Percentiles rank a stretch among this genome's conserved stretches.
Evolutionary conservation across 1,284 basidiomycete genomes (phyloP).

Genomic region (Cryptococcus sp.): DNA sequence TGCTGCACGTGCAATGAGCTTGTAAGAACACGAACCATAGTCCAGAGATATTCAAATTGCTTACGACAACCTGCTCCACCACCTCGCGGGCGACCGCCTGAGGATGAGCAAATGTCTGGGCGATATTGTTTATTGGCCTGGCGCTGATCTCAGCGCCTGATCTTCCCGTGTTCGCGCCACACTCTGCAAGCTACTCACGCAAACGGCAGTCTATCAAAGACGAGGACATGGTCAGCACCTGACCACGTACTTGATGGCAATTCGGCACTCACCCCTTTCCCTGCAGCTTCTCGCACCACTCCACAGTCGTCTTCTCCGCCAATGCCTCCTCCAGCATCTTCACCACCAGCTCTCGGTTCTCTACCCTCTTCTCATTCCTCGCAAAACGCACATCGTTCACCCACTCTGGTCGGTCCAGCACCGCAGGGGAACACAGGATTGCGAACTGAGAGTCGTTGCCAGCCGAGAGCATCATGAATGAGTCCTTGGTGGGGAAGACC

Average conservation of each 20-base stretch:
- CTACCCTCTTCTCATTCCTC: constrained; percentile 72
- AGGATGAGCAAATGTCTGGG: constrained; percentile 85
- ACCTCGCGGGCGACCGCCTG: constrained; percentile 69
- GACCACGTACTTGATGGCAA: neutral
- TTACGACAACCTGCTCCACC: constrained; percentile 61
- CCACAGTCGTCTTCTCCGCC: constrained; percentile 58
- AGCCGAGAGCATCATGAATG: constrained; percentile 90
- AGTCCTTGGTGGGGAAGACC: constrained; percentile 81
- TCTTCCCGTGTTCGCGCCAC: neutral
- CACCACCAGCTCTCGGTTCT: constrained; percentile 70
- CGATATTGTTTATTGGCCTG: constrained; percentile 85
- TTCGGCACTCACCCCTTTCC: constrained; percentile 66
- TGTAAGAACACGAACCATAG: neutral
- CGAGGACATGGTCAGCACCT: neutral
- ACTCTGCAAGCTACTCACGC: constrained; percentile 40
- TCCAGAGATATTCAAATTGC: constrained; percentile 19
- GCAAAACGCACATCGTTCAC: constrained; percentile 57
- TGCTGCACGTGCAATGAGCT: constrained; percentile 54
- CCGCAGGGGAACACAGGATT: constrained; percentile 38
- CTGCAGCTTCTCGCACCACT: constrained; percentile 71
- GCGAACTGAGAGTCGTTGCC: constrained; percentile 82
- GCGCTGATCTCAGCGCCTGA: neutral
- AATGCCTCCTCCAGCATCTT: constrained; percentile 65
- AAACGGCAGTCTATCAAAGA: constrained; percentile 75
- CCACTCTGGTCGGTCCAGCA: constrained; percentile 44